These are phyloP conservation scores for apple (Malus domestica) DNA, from an alignment of 306 rosid species.

Conservation along the genomic window DNA sequence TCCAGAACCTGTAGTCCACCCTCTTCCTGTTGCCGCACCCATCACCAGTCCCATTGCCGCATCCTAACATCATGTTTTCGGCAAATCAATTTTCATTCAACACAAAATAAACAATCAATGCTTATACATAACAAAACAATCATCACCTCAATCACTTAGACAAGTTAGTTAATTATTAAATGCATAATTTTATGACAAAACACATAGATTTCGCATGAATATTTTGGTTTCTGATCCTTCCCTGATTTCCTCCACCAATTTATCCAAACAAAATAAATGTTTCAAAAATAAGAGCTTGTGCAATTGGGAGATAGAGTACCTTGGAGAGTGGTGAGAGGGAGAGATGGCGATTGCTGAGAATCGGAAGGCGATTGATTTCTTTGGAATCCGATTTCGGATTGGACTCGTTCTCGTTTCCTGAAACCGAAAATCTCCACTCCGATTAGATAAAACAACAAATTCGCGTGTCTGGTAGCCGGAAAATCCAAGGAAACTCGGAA, in stretches of 20 bases:
- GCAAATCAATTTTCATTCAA: not conserved
- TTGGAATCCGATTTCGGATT: constrained; percentile 42
- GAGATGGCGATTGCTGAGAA: constrained; percentile 47
- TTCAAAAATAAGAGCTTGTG: not conserved
- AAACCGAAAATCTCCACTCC: not conserved
- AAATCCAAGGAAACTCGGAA: not conserved
- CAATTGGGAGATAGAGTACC: constrained; percentile 17
- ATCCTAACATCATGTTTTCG: constrained; percentile 35
- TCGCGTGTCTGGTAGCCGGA: not conserved
- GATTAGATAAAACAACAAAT: not conserved
- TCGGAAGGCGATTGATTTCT: constrained; percentile 40
- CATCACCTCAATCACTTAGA: not conserved
- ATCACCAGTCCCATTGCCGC: constrained; percentile 93
- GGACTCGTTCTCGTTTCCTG: constrained; percentile 54
- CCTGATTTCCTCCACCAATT: not conserved
- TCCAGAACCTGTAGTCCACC: constrained; percentile 98
- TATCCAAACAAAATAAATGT: not conserved
- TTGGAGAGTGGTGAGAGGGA: constrained; percentile 80
- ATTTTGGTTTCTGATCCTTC: not conserved
- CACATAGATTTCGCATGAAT: not conserved
- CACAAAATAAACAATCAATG: not conserved
- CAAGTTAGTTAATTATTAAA: not conserved
- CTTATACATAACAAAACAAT: not conserved
- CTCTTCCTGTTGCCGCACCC: constrained; percentile 83
- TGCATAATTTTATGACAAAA: not conserved